Conservation (phyloP, 1,284 basidiomycete species). For the Neolentinus lepideus region DNA sequence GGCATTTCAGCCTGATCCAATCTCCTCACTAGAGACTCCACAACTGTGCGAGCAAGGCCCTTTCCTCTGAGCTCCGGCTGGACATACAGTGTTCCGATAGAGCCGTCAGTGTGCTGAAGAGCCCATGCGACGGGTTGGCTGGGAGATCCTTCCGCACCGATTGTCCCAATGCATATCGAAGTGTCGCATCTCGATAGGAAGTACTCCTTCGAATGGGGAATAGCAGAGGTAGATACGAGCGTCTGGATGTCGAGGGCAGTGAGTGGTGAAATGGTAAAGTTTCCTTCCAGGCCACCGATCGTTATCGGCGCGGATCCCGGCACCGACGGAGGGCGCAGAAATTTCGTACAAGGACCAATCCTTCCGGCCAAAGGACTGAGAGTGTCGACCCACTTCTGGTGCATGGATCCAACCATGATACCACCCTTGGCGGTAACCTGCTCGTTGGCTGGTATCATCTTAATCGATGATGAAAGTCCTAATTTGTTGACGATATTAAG, state of each 20-base stretch:
- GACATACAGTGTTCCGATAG: slow-evolving; percentile 13
- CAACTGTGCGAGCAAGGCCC: slow-evolving; percentile 12
- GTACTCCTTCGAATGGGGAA: slow-evolving; percentile 14
- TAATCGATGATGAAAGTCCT: neutral
- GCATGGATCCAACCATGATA: neutral
- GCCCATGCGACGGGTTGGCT: slow-evolving; percentile 9
- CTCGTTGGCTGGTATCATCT: neutral
- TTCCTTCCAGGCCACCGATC: neutral
- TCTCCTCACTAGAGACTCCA: slow-evolving; percentile 10
- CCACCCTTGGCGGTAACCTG: neutral
- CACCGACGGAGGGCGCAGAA: neutral
- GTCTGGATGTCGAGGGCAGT: slow-evolving; percentile 10
- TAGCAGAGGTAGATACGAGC: slow-evolving; percentile 7
- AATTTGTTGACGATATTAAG: neutral
- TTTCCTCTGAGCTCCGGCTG: slow-evolving; percentile 7
- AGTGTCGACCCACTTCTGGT: neutral
- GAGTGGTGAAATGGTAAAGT: slow-evolving; percentile 7
- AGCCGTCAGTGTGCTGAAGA: slow-evolving; percentile 17
- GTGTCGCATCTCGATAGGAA: slow-evolving; percentile 12
- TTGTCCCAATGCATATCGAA: slow-evolving; percentile 15
- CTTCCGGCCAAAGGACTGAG: neutral
- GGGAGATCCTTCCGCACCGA: neutral
- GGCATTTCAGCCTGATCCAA: slow-evolving; percentile 7
- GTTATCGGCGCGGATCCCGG: neutral
- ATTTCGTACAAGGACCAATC: neutral